Evolutionary conservation across 148 eudicot genomes (phyloP).

Genomic region (Chenopodium berlandieri): DNA sequence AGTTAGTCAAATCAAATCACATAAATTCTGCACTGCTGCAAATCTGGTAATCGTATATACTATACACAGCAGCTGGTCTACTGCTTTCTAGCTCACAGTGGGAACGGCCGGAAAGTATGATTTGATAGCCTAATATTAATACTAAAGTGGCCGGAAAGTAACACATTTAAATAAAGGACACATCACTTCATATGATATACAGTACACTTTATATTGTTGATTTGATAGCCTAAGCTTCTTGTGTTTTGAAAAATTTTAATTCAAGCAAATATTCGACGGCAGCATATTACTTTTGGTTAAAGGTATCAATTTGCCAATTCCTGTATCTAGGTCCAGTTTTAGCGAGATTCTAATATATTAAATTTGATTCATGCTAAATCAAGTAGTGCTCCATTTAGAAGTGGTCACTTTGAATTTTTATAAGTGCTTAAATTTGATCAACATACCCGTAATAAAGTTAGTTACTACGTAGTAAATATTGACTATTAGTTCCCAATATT

Average conservation of each 20-base stretch:
- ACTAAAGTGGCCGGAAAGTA: too few relatives aligned
- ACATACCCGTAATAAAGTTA: too few relatives aligned
- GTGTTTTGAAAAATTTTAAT: neutral
- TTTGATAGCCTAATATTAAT: too few relatives aligned
- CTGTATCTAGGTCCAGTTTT: too few relatives aligned
- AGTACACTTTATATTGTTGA: neutral
- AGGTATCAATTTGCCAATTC: too few relatives aligned
- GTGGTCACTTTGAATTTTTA: too few relatives aligned
- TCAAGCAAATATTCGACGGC: neutral
- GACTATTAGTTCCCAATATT: too few relatives aligned
- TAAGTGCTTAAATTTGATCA: too few relatives aligned
- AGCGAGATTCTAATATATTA: too few relatives aligned
- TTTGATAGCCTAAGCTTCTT: constrained; percentile 1
- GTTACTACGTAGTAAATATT: too few relatives aligned
- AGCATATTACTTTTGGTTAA: neutral
- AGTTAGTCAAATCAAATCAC: neutral
- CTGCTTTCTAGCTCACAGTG: neutral
- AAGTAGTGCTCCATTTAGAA: too few relatives aligned
- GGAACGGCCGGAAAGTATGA: neutral
- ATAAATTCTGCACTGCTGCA: neutral
- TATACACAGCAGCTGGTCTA: neutral
- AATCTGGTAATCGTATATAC: neutral
- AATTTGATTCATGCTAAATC: too few relatives aligned
- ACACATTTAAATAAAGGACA: neutral
- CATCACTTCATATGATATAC: neutral